Percentiles rank a stretch among this genome's conserved stretches.
phyloP scores from a whole-genome alignment of 2,329 filamentous ascomycete genomes.

The Colletotrichum horii region DNA sequence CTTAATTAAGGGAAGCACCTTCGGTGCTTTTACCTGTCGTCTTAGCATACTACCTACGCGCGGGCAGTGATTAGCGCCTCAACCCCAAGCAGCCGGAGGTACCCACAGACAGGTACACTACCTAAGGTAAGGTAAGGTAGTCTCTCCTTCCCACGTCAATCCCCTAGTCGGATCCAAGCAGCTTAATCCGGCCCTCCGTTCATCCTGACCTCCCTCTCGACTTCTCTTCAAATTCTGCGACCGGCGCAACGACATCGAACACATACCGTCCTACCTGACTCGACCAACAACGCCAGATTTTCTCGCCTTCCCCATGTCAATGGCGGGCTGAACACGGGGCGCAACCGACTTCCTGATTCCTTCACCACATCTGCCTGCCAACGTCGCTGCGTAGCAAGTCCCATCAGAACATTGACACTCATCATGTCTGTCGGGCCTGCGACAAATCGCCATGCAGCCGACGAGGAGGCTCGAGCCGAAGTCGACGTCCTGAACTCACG shows the following conservation, averaged over 20 bases:
- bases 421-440: constrained; percentile 58
- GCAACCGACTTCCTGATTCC: neutral
- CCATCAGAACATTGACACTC: neutral
- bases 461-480: constrained; percentile 72
- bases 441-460: constrained; percentile 55
- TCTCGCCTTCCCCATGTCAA: neutral
- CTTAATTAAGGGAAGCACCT: neutral
- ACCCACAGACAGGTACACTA: neutral
- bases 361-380: neutral
- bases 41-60: neutral
- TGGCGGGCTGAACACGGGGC: neutral
- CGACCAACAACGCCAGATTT: neutral
- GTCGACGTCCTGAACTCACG: constrained; percentile 74
- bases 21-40: neutral
- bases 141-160: too few relatives aligned
- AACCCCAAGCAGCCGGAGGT: neutral
- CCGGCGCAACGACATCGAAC: neutral
- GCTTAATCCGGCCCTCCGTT: neutral
- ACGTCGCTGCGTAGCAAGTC: neutral
- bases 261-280: neutral
- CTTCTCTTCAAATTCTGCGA: neutral
- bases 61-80: too few relatives aligned
- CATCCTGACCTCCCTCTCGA: neutral
- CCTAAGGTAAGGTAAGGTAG: too few relatives aligned
- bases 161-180: neutral